Evolutionary conservation across 768 basidiomycete genomes (phyloP).

Genomic region (Rhizopogon vinicolor): DNA sequence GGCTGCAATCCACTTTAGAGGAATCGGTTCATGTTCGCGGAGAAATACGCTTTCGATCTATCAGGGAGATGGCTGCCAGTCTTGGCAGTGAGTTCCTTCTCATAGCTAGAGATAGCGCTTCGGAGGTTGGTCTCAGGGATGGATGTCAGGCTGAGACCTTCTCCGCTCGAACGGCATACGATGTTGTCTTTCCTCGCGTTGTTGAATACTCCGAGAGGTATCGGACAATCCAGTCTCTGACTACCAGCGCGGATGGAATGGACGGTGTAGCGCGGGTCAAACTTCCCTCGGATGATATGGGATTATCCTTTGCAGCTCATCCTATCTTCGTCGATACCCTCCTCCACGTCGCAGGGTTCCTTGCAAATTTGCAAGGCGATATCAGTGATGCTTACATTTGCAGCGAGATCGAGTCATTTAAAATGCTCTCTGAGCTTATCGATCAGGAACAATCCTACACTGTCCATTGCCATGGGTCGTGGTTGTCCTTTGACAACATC

Average conservation of each 20-base stretch:
- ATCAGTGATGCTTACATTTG: conserved; percentile 61
- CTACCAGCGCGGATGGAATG: conserved; percentile 41
- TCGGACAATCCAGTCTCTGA: conserved; percentile 52
- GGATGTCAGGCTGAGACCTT: conserved; percentile 39
- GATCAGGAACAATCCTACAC: conserved; percentile 39
- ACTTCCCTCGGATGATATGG: conserved; percentile 32
- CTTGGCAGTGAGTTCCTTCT: conserved; percentile 28
- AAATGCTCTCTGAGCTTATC: conserved; percentile 39
- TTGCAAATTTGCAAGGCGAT: conserved; percentile 53
- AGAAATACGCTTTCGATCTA: conserved; percentile 33
- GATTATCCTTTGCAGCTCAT: conserved; percentile 36
- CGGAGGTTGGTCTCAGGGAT: conserved; percentile 23
- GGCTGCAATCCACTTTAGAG: conserved; percentile 22
- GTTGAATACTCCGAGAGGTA: conserved; percentile 59
- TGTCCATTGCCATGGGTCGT: conserved; percentile 46
- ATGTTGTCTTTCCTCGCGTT: conserved; percentile 63
- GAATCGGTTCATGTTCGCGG: conserved; percentile 44
- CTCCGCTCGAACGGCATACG: conserved; percentile 53
- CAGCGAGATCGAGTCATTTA: conserved; percentile 44
- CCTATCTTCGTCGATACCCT: conserved; percentile 64
- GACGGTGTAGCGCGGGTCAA: conserved; percentile 48
- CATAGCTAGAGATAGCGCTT: conserved; percentile 29
- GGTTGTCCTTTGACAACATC: conserved; percentile 39
- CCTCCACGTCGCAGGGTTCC: conserved; percentile 66
- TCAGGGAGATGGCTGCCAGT: conserved; percentile 27